phyloP scores from a whole-genome alignment of 1,139 yeast genomes.

The Geotrichum reessii region DNA sequence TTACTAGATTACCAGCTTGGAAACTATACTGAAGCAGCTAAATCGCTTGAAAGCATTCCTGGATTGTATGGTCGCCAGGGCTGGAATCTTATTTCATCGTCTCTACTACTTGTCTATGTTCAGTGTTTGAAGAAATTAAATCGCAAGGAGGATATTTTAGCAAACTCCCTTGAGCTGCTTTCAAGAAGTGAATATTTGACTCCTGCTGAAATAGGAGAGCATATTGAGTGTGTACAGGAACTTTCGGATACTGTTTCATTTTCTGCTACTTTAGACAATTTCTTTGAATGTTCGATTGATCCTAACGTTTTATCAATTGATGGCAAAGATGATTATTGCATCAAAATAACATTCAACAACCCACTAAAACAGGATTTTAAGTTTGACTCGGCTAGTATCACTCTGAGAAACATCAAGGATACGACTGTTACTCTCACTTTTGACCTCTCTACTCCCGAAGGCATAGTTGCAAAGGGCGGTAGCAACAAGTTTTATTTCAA shows the following conservation, averaged over 20 bases:
- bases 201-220: slow-evolving; percentile 19
- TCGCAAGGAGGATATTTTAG: slow-evolving; percentile 26
- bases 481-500: slow-evolving; percentile 21
- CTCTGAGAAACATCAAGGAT: slow-evolving; percentile 17
- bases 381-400: slow-evolving; percentile 16
- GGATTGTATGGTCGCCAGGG: slow-evolving; percentile 60
- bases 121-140: slow-evolving; percentile 56
- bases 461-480: slow-evolving; percentile 1
- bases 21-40: slow-evolving; percentile 56
- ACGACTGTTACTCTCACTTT: slow-evolving; percentile 14
- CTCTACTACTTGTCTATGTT: slow-evolving; percentile 58
- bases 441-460: background rate
- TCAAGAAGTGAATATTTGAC: slow-evolving; percentile 26
- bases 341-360: slow-evolving; percentile 16
- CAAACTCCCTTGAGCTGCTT: slow-evolving; percentile 33
- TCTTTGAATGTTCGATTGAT: slow-evolving; percentile 14
- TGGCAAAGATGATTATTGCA: slow-evolving; percentile 12
- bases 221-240: slow-evolving; percentile 22
- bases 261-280: slow-evolving; percentile 13
- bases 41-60: slow-evolving; percentile 61
- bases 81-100: slow-evolving; percentile 52
- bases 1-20: slow-evolving; percentile 55
- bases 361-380: slow-evolving; percentile 16
- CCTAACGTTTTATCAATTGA: slow-evolving; percentile 9
- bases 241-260: slow-evolving; percentile 16